Conservation (phyloP, 306 rosid species). For the Cicer arietinum region DNA sequence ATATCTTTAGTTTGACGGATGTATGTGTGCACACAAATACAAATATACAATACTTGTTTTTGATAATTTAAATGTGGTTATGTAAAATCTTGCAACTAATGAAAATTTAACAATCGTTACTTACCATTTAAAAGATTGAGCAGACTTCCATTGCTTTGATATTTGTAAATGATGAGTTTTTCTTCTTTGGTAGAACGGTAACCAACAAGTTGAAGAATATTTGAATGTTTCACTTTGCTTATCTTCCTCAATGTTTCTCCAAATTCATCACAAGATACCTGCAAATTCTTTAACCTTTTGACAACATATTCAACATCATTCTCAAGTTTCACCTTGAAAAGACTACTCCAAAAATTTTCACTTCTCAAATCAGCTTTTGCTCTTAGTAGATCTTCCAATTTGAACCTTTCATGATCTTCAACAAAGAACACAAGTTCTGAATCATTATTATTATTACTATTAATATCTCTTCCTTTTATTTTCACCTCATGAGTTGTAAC, state of each 20-base stretch:
- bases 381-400: slow-evolving; percentile 65
- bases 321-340: slow-evolving; percentile 67
- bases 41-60: background rate
- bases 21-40: background rate
- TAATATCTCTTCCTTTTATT: slow-evolving; percentile 26
- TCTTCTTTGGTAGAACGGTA: slow-evolving; percentile 62
- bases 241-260: slow-evolving; percentile 56
- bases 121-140: slow-evolving; percentile 71
- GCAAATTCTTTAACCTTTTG: slow-evolving; percentile 73
- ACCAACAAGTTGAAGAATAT: slow-evolving; percentile 72
- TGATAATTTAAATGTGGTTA: background rate
- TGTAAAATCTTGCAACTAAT: background rate
- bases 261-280: slow-evolving; percentile 66
- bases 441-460: too few relatives aligned
- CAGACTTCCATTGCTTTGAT: slow-evolving; percentile 75
- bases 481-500: slow-evolving; percentile 33
- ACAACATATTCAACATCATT: slow-evolving; percentile 64
- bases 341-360: slow-evolving; percentile 62
- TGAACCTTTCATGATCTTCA: slow-evolving; percentile 65
- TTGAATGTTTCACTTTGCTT: slow-evolving; percentile 63
- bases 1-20: background rate
- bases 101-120: slow-evolving; percentile 27
- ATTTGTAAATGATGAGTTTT: slow-evolving; percentile 72
- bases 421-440: slow-evolving; percentile 75
- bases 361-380: slow-evolving; percentile 70